Percentiles rank a stretch among this genome's conserved stretches.
Evolutionary conservation across 257 asterid genomes (phyloP).

Genomic region (Rauvolfia tetraphylla): DNA sequence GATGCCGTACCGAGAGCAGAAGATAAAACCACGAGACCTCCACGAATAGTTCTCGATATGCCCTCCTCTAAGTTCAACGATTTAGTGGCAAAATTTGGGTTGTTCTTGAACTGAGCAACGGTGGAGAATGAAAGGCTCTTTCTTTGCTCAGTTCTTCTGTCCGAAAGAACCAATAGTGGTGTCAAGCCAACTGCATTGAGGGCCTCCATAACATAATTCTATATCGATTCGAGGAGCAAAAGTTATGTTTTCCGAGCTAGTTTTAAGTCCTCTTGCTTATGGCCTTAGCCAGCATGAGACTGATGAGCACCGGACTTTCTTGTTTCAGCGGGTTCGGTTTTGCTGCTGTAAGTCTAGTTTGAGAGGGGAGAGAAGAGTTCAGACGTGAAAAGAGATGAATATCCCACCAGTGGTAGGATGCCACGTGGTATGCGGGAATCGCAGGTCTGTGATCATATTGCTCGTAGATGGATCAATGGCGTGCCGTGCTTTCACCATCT

Average conservation of each 20-base stretch:
- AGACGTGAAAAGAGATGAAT: conserved; percentile 27
- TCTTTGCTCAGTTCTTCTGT: conserved; percentile 52
- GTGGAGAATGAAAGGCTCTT: conserved; percentile 29
- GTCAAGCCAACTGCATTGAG: conserved; percentile 68
- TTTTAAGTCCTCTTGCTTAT: background rate
- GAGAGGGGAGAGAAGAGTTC: background rate
- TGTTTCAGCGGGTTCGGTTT: conserved; percentile 11
- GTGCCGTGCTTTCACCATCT: conserved; percentile 20
- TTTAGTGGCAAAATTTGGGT: conserved; percentile 7
- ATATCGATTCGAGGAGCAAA: background rate
- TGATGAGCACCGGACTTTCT: background rate
- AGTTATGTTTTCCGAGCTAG: background rate
- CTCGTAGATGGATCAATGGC: conserved; percentile 18
- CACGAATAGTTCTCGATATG: conserved; percentile 41
- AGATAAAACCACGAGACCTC: conserved; percentile 54
- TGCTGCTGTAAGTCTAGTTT: conserved; percentile 5
- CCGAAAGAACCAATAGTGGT: conserved; percentile 72
- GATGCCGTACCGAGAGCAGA: conserved; percentile 46
- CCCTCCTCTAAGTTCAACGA: conserved; percentile 15
- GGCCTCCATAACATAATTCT: conserved; percentile 63
- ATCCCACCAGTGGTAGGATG: conserved; percentile 29
- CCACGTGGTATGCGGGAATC: conserved; percentile 41
- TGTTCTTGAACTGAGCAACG: conserved; percentile 39
- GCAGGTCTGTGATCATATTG: conserved; percentile 21
- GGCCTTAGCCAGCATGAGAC: background rate